Percentiles rank a stretch among this genome's conserved stretches.
phyloP scores from a whole-genome alignment of 345 rosid genomes.

The Aethionema arabicum region DNA sequence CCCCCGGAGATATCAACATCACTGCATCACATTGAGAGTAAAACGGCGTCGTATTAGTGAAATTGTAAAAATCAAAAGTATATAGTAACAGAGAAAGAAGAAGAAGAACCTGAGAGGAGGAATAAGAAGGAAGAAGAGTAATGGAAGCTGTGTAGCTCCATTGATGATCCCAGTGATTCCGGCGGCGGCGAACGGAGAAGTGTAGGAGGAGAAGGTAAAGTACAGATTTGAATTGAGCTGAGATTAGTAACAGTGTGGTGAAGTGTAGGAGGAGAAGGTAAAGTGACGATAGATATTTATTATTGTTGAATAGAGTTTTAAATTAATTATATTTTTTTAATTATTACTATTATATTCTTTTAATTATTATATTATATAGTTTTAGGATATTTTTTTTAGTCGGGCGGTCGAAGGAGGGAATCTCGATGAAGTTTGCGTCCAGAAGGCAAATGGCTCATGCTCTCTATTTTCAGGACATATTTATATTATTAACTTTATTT shows the following conservation, averaged over 20 bases:
- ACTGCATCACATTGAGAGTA: conserved; percentile 19
- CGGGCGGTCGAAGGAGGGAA: conserved; percentile 19
- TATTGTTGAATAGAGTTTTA: too few relatives aligned
- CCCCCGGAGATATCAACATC: conserved; percentile 24
- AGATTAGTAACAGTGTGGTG: conserved; percentile 8
- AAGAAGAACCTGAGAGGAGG: conserved; percentile 31
- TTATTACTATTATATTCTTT: conserved; percentile 9
- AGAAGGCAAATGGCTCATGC: neutral
- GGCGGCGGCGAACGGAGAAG: conserved; percentile 22
- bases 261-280: conserved; percentile 11
- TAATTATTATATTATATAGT: neutral
- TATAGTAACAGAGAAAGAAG: neutral
- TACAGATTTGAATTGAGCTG: neutral
- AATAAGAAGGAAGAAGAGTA: conserved; percentile 15
- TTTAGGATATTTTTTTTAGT: conserved; percentile 27
- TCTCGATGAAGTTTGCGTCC: conserved; percentile 21
- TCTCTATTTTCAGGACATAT: neutral
- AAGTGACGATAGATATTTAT: conserved; percentile 18
- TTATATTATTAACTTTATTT: neutral
- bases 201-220: neutral
- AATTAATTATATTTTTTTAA: neutral
- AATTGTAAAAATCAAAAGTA: neutral
- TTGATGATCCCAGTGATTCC: conserved; percentile 17
- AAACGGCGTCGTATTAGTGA: conserved; percentile 7
- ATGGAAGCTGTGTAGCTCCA: conserved; percentile 26